These are phyloP conservation scores for Nitzschia sp. DNA, from an alignment of 108 stramenopile genomes.

Conservation along the genomic window DNA sequence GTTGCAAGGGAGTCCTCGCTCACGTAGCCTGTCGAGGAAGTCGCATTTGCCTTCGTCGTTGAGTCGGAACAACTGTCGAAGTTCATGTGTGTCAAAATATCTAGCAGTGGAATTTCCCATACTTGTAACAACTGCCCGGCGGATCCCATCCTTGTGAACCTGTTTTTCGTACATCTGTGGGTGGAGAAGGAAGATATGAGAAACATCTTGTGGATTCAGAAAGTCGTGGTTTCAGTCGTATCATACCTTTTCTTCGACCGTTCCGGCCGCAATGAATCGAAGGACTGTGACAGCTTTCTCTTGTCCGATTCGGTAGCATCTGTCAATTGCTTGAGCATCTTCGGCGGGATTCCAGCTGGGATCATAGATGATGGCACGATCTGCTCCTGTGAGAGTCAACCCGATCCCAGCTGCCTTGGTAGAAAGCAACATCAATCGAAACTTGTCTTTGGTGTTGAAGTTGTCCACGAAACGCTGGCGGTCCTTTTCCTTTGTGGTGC, in stretches of 20 bases:
- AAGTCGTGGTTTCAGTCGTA: background rate
- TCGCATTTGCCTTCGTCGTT: slow-evolving; percentile 56
- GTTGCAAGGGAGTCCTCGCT: background rate
- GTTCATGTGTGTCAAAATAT: slow-evolving; percentile 69
- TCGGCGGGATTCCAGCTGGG: slow-evolving; percentile 85
- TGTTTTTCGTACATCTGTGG: slow-evolving; percentile 63
- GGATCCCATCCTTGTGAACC: slow-evolving; percentile 84
- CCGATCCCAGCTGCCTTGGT: slow-evolving; percentile 89
- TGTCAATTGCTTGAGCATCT: slow-evolving; percentile 91
- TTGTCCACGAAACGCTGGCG: slow-evolving; percentile 86
- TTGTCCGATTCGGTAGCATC: slow-evolving; percentile 93
- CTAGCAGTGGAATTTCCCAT: slow-evolving; percentile 44
- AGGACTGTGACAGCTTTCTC: slow-evolving; percentile 88
- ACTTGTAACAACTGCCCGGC: slow-evolving; percentile 54
- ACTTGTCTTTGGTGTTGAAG: slow-evolving; percentile 78
- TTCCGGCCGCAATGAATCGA: slow-evolving; percentile 92
- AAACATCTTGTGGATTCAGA: background rate
- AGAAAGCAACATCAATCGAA: slow-evolving; percentile 75
- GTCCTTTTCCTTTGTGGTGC: slow-evolving; percentile 75
- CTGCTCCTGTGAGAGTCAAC: slow-evolving; percentile 80
- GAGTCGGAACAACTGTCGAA: slow-evolving; percentile 66
- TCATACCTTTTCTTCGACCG: slow-evolving; percentile 83
- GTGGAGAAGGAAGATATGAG: background rate
- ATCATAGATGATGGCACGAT: slow-evolving; percentile 82
- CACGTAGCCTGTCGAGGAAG: slow-evolving; percentile 54